These are phyloP conservation scores for Leccinum longicurvipes DNA, from an alignment of 768 basidiomycete genomes.

Conservation along the genomic window DNA sequence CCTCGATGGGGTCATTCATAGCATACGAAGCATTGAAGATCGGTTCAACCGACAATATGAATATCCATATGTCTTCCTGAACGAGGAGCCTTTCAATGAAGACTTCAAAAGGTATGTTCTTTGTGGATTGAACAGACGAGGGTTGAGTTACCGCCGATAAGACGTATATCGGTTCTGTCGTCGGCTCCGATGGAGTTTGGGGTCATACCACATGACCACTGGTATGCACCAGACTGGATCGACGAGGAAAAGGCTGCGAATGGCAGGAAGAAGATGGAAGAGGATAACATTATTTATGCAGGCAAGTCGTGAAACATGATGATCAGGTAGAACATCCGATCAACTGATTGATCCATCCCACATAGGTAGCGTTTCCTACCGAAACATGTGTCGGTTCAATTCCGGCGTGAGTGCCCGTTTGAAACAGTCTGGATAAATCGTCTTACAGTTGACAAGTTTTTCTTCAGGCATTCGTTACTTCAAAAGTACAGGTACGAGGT, in stretches of 20 bases:
- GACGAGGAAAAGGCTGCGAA: conserved; percentile 60
- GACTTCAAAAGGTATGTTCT: conserved; percentile 44
- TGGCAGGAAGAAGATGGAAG: conserved; percentile 50
- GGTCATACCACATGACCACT: conserved; percentile 56
- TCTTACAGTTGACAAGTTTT: conserved; percentile 38
- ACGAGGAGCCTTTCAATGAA: conserved; percentile 56
- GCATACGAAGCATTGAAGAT: conserved; percentile 54
- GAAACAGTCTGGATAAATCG: neutral
- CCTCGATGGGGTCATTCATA: conserved; percentile 41
- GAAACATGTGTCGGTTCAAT: conserved; percentile 78
- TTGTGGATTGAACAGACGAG: neutral
- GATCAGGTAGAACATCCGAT: neutral
- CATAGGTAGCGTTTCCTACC: conserved; percentile 37
- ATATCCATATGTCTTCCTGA: conserved; percentile 66
- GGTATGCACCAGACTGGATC: conserved; percentile 71
- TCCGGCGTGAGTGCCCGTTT: conserved; percentile 48
- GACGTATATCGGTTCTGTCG: conserved; percentile 38
- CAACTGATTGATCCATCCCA: neutral
- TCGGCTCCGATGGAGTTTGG: conserved; percentile 52
- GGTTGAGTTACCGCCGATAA: conserved; percentile 19
- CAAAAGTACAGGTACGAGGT: conserved; percentile 29
- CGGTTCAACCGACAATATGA: conserved; percentile 53
- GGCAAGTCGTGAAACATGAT: conserved; percentile 29
- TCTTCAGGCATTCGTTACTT: conserved; percentile 38
- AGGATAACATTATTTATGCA: conserved; percentile 45